Percentiles rank a stretch among this genome's conserved stretches.
These are phyloP conservation scores for Brassica napus DNA, from an alignment of 345 rosid genomes.

Conservation along the genomic window Da-Ae NC_063446.1:39754001-39754500, in stretches of 20 bases:
- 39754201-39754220: slow-evolving; percentile 51
- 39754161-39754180: slow-evolving; percentile 65
- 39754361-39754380: slow-evolving; percentile 43
- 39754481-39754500: slow-evolving; percentile 51
- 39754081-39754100: slow-evolving; percentile 61
- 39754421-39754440: slow-evolving; percentile 53
- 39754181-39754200: slow-evolving; percentile 37
- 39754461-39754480: slow-evolving; percentile 58
- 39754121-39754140: slow-evolving; percentile 49
- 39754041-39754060: slow-evolving; percentile 57
- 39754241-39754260: slow-evolving; percentile 59
- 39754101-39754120: slow-evolving; percentile 68
- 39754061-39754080: slow-evolving; percentile 54
- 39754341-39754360: slow-evolving; percentile 3
- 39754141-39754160: slow-evolving; percentile 37
- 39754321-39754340: slow-evolving; percentile 59
- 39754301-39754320: slow-evolving; percentile 49
- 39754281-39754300: slow-evolving; percentile 41
- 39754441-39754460: slow-evolving; percentile 49
- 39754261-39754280: slow-evolving; percentile 33
- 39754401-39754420: slow-evolving; percentile 63
- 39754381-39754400: slow-evolving; percentile 69
- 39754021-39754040: background rate
- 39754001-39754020: slow-evolving; percentile 56
- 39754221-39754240: slow-evolving; percentile 38